Base-by-base conservation (phyloP, 805 yeast species). In the Metschnikowia continentalis region DNA sequence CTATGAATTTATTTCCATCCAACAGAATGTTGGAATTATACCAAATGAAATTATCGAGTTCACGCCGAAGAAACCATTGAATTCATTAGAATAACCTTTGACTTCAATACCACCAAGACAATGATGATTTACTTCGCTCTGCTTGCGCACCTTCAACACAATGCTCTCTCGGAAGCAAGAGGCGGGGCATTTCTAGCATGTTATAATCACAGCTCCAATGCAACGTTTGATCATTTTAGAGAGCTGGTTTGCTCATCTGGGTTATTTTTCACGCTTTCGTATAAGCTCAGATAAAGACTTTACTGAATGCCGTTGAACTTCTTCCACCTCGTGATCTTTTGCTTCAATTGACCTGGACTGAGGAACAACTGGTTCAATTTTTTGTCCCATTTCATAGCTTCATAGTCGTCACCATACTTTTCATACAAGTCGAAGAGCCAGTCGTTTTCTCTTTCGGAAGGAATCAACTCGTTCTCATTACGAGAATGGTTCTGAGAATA, bases 321-420 rank as follows among this genome's bases (percentile, higher is more conserved):
- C 65, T 82, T 83, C 92, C 95, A 89, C 66, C 81, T 85, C 19
- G 57, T 62, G 42, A 92, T 74, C 64, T 94, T 81, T 67, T 80
- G 81, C 68, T 78, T 85, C 59, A 92, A 71, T 61, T 90, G 95
- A 26, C 96, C 95, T n/a, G 83, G 84, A 54, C 88, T 78, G 66
- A 88, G 90, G 71, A 91, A 97, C 68, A 78, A 80, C 2, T 84
- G 79, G 67, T 92, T 92, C 55, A 91, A 75, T 67, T 87, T 87
- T 69, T 80, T 81, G 67, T 94, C 99, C 88, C 96, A 87, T 66
- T 82, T 86, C 99, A 94, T 94, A 60, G 84, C 88, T 43, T 79
- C 84, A 65, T 83, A 90, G 66, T 94, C 86, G 57, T 90, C 95
- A 15, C 97, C 97, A 63, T 94, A 83, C 65, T 89, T 90, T 19